phyloP scores from a whole-genome alignment of 805 yeast species.

The Ogataea henricii region DNA sequence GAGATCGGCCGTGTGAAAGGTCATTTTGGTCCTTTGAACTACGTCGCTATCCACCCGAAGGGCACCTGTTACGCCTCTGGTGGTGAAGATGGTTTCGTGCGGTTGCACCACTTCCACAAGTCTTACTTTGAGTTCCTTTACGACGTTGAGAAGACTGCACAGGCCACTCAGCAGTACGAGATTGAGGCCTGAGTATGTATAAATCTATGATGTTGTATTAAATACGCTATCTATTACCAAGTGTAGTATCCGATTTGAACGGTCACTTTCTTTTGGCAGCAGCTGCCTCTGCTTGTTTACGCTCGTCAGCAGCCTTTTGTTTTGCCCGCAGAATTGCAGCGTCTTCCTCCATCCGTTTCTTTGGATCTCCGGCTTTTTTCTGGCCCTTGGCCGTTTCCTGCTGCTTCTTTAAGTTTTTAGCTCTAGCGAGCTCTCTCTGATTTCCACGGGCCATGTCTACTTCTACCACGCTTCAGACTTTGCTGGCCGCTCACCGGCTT shows the following conservation, averaged over 20 bases:
- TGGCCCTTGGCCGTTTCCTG: constrained; percentile 56
- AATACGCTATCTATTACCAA: constrained; percentile 4
- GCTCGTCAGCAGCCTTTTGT: constrained; percentile 73
- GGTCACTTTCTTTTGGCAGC: constrained; percentile 17
- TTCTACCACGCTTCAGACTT: background rate
- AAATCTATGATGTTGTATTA: constrained; percentile 8
- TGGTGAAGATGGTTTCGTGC: constrained; percentile 96
- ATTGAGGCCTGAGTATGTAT: constrained; percentile 19
- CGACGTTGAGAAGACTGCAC: constrained; percentile 84
- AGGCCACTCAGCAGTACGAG: constrained; percentile 35
- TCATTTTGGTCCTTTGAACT: constrained; percentile 98
- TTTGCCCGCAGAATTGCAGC: constrained; percentile 89
- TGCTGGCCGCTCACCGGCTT: background rate
- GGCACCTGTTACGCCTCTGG: constrained; percentile 96
- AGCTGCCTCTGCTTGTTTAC: constrained; percentile 32
- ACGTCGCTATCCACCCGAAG: constrained; percentile 90
- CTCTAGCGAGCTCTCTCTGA: constrained; percentile 93
- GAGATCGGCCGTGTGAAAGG: constrained; percentile 97
- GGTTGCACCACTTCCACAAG: constrained; percentile 92
- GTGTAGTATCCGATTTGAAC: background rate
- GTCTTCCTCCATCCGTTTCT: constrained; percentile 81
- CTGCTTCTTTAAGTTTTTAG: constrained; percentile 80
- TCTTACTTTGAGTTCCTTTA: constrained; percentile 90
- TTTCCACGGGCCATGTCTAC: constrained; percentile 86
- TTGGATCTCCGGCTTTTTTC: constrained; percentile 82